phyloP scores from a whole-genome alignment of 2,329 filamentous ascomycete genomes.

The Helotiales sp. region DNA sequence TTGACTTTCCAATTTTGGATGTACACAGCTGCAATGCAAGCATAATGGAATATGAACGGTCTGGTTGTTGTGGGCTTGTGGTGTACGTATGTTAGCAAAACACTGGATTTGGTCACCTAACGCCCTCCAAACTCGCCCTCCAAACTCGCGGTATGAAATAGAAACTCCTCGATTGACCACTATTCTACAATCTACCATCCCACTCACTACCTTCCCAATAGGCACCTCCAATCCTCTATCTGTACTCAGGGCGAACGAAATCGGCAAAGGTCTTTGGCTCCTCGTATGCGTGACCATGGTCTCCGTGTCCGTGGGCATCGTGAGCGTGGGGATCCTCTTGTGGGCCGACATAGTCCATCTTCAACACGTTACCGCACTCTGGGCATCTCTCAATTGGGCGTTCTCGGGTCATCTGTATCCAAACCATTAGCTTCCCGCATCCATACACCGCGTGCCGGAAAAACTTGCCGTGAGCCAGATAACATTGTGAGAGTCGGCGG shows the following conservation, averaged over 20 bases:
- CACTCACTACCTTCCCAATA: background rate
- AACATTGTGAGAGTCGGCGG: conserved; percentile 88
- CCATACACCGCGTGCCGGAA: background rate
- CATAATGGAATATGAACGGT: too few species aligned
- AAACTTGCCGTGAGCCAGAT: conserved; percentile 84
- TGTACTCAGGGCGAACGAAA: conserved; percentile 94
- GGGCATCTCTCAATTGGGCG: conserved; percentile 93
- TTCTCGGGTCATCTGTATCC: conserved; percentile 76
- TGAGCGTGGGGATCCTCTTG: conserved; percentile 65
- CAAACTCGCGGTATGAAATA: background rate
- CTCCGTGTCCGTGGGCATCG: conserved; percentile 53
- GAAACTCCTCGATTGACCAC: conserved; percentile 25
- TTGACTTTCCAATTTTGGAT: too few species aligned
- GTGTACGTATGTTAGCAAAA: too few species aligned
- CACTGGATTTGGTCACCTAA: too few species aligned
- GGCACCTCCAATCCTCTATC: conserved; percentile 56
- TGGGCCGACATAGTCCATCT: conserved; percentile 95
- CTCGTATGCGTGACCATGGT: conserved; percentile 64
- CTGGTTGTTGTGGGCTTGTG: too few species aligned
- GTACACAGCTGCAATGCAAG: too few species aligned
- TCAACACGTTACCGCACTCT: conserved; percentile 95
- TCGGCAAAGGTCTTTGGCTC: conserved; percentile 97
- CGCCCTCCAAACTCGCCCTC: background rate
- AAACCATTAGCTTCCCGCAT: background rate
- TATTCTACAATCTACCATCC: conserved; percentile 27